Conservation (phyloP, 768 basidiomycete species). For the Leccinellum albellum region DNA sequence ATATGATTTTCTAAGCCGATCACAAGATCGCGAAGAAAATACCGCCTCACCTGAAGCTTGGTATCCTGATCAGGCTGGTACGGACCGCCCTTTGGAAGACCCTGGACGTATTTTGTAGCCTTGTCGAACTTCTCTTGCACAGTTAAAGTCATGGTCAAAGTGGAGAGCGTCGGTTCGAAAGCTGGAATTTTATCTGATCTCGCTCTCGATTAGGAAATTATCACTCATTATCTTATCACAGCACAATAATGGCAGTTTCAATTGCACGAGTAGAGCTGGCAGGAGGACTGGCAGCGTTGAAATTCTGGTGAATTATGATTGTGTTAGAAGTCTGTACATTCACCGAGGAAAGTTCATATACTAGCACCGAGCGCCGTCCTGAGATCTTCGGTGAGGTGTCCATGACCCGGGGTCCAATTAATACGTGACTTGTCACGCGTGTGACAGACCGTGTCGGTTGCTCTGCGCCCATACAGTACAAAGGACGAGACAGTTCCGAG, state of each 20-base stretch:
- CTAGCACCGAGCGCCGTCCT: slow-evolving; percentile 11
- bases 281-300: not conserved
- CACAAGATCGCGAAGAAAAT: not conserved
- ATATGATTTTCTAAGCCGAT: slow-evolving; percentile 5
- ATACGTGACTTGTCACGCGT: slow-evolving; percentile 21
- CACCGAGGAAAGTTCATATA: not conserved
- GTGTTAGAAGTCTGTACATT: not conserved
- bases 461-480: slow-evolving; percentile 2
- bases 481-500: not conserved
- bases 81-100: slow-evolving; percentile 67
- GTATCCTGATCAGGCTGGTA: slow-evolving; percentile 71
- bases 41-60: slow-evolving; percentile 69
- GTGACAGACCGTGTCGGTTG: slow-evolving; percentile 23
- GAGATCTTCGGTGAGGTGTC: not conserved
- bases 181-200: slow-evolving; percentile 18
- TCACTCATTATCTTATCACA: slow-evolving; percentile 5
- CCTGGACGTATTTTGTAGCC: slow-evolving; percentile 62
- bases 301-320: not conserved
- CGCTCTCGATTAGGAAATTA: slow-evolving; percentile 11
- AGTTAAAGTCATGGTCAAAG: slow-evolving; percentile 47
- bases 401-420: not conserved
- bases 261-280: not conserved
- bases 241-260: slow-evolving; percentile 5
- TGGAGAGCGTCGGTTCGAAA: not conserved
- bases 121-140: slow-evolving; percentile 62